Evolutionary conservation across 495 filamentous ascomycete genomes (phyloP).

Genomic region (Penicillium dipodomyicola): DNA sequence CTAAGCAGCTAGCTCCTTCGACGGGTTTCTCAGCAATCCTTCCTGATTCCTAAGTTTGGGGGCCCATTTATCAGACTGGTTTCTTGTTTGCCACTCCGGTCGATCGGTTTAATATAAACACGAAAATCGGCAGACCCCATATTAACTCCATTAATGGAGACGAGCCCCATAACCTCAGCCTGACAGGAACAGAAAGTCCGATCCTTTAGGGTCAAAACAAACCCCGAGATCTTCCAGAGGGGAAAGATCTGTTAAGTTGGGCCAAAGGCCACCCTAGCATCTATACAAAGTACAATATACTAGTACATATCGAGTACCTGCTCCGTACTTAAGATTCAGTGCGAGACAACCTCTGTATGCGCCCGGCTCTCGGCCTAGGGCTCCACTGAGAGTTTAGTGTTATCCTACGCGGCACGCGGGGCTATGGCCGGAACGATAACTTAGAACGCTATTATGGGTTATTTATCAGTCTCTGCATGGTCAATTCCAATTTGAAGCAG

Average conservation of each 20-base stretch:
- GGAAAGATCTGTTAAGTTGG: neutral
- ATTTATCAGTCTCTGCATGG: slow-evolving; percentile 1
- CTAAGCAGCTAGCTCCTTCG: neutral
- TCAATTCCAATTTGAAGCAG: slow-evolving; percentile 6
- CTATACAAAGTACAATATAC: neutral
- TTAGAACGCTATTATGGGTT: neutral
- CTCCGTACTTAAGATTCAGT: neutral
- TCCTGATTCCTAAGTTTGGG: neutral
- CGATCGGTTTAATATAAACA: neutral
- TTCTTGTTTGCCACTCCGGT: neutral
- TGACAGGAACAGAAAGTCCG: neutral
- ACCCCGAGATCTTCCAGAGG: neutral
- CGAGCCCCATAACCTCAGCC: neutral
- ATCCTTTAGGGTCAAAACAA: neutral
- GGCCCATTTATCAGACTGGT: neutral
- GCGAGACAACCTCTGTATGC: neutral
- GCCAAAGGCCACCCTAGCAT: neutral
- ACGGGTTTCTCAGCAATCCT: neutral
- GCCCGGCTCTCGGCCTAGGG: neutral
- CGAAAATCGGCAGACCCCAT: neutral
- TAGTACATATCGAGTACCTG: neutral
- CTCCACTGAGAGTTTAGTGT: slow-evolving; percentile 2
- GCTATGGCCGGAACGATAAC: neutral
- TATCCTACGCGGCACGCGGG: neutral
- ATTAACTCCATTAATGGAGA: neutral